Conservation (phyloP, 1,139 yeast species). For the Diutina siamensis region DNA sequence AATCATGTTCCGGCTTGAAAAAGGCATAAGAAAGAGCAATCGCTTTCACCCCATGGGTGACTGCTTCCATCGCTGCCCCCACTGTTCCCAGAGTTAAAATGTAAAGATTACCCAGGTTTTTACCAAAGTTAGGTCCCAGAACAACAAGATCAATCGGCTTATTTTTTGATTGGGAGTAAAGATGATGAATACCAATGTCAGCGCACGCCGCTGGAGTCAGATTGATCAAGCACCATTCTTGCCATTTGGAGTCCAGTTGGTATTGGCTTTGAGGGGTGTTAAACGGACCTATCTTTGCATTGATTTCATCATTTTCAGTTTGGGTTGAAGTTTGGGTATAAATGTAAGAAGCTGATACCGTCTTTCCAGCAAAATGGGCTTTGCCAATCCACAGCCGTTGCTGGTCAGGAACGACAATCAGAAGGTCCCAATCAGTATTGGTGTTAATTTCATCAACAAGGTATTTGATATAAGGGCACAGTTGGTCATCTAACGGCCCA, state of each 20-base stretch:
- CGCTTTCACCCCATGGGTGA: slow-evolving; percentile 62
- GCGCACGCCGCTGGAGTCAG: slow-evolving; percentile 96
- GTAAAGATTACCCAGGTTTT: slow-evolving; percentile 84
- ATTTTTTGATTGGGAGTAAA: slow-evolving; percentile 28
- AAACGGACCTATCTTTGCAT: slow-evolving; percentile 62
- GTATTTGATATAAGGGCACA: slow-evolving; percentile 81
- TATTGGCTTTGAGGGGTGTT: slow-evolving; percentile 24
- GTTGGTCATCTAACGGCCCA: slow-evolving; percentile 74
- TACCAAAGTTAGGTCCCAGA: slow-evolving; percentile 93
- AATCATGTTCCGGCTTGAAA: slow-evolving; percentile 41
- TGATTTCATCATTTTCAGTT: slow-evolving; percentile 17
- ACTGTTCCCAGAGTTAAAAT: slow-evolving; percentile 92
- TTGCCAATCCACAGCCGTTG: slow-evolving; percentile 90
- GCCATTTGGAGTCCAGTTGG: slow-evolving; percentile 18
- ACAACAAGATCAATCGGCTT: slow-evolving; percentile 69
- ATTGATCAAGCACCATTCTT: slow-evolving; percentile 79
- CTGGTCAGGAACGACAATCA: slow-evolving; percentile 72
- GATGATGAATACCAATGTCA: slow-evolving; percentile 76
- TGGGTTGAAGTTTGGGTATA: slow-evolving; percentile 36
- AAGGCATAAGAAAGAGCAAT: slow-evolving; percentile 82
- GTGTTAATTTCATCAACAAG: slow-evolving; percentile 59
- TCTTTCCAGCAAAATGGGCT: slow-evolving; percentile 87
- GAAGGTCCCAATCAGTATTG: slow-evolving; percentile 72
- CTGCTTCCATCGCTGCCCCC: slow-evolving; percentile 96
- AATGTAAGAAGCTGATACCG: slow-evolving; percentile 55